Percentiles rank a stretch among this genome's conserved stretches.
Conservation (phyloP, 495 filamentous ascomycete genomes). For the Polyplosphaeria fusca region DNA sequence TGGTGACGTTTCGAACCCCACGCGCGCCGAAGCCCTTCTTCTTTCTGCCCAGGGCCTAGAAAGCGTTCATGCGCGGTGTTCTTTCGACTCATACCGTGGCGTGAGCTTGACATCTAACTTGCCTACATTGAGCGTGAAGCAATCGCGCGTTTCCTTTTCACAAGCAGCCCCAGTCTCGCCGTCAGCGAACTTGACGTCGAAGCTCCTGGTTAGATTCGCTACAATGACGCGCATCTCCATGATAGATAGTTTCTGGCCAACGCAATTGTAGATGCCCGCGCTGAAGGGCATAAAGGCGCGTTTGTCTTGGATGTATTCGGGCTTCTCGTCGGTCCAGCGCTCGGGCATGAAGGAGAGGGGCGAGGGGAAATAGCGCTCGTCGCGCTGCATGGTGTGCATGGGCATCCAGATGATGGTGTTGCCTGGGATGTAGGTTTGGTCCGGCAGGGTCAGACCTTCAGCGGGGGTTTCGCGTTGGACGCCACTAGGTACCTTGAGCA, state of each 20-base stretch:
- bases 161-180: conserved; percentile 1
- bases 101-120: conserved; percentile 16
- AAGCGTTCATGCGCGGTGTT: background rate
- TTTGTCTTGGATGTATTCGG: conserved; percentile 25
- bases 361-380: conserved; percentile 9
- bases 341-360: conserved; percentile 30
- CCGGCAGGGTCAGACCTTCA: conserved; percentile 11
- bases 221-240: conserved; percentile 21
- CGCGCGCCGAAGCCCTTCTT: too few relatives aligned
- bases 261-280: conserved; percentile 14
- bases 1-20: too few relatives aligned
- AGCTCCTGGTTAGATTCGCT: conserved; percentile 12
- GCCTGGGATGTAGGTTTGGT: conserved; percentile 20
- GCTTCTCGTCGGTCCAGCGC: conserved; percentile 23
- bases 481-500: conserved; percentile 12
- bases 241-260: conserved; percentile 20
- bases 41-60: too few relatives aligned
- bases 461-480: conserved; percentile 23
- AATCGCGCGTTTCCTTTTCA: conserved; percentile 13
- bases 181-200: conserved; percentile 13
- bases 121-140: conserved; percentile 22
- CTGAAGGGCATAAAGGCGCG: conserved; percentile 28
- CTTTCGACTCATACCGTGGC: background rate
- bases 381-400: conserved; percentile 8
- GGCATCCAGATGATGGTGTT: conserved; percentile 21